phyloP scores from a whole-genome alignment of 371 early-diverging fungal genomes.

The Mucor irregularis region DNA sequence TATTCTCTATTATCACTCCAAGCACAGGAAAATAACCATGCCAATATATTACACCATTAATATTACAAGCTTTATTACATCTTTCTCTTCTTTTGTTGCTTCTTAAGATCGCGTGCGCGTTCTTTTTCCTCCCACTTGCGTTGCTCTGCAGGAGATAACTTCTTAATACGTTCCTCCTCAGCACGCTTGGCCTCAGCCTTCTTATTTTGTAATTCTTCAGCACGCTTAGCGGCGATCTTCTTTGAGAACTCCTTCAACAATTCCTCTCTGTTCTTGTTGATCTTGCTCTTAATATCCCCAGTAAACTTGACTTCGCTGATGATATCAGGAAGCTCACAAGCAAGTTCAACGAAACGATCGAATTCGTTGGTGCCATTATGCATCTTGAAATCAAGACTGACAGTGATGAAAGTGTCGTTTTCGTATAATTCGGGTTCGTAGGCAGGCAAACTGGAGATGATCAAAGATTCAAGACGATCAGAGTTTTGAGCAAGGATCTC shows the following conservation, averaged over 20 bases:
- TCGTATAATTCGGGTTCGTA: conserved; percentile 44
- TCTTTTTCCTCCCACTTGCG: conserved; percentile 81
- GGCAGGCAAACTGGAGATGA: conserved; percentile 50
- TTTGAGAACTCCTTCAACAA: conserved; percentile 52
- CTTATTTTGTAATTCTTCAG: conserved; percentile 49
- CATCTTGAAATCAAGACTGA: conserved; percentile 28
- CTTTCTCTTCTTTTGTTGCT: conserved; percentile 58
- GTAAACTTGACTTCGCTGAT: conserved; percentile 23
- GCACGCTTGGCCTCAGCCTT: conserved; percentile 70
- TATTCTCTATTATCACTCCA: no score
- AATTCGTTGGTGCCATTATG: conserved; percentile 18
- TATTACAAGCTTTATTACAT: conserved; percentile 29
- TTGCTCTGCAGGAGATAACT: conserved; percentile 65
- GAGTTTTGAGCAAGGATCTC: conserved; percentile 36
- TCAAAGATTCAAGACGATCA: conserved; percentile 37
- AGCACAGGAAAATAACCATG: background rate
- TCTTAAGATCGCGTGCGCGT: conserved; percentile 60
- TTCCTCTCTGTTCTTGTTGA: conserved; percentile 49
- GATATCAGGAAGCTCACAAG: conserved; percentile 38
- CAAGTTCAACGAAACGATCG: conserved; percentile 33
- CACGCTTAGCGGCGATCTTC: conserved; percentile 47
- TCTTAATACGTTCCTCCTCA: conserved; percentile 66
- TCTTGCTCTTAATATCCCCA: conserved; percentile 31
- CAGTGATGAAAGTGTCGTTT: conserved; percentile 6
- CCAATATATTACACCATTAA: conserved; percentile 5